A percentile compares a stretch with the other conserved stretches of the same genome.
Conservation (phyloP, 1,284 basidiomycete species). For the Afroboletus lepidellus region DNA sequence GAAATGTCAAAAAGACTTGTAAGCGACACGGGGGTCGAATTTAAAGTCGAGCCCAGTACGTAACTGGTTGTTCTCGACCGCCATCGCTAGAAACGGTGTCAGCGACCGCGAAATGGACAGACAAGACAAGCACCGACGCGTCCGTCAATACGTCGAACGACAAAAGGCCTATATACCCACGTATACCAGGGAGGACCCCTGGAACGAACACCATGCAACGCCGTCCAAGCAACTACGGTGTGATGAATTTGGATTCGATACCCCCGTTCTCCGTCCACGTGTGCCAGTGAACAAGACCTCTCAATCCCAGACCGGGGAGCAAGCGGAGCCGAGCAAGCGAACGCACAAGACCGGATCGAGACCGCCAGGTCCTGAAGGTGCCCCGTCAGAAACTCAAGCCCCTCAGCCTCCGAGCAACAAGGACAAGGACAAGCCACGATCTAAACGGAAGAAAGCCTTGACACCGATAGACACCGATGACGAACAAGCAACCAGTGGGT, state of each 20-base stretch:
- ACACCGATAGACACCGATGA: constrained; percentile 23
- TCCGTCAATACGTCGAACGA: constrained; percentile 48
- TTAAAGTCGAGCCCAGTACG: constrained; percentile 6
- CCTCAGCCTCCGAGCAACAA: constrained; percentile 18
- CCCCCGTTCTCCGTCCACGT: constrained; percentile 58
- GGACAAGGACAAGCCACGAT: constrained; percentile 1
- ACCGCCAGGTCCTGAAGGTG: neutral
- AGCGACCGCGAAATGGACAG: constrained; percentile 23
- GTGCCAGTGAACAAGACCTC: constrained; percentile 16
- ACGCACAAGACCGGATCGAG: constrained; percentile 1
- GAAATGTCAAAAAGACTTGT: neutral
- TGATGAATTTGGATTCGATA: constrained; percentile 46
- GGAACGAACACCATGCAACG: constrained; percentile 30
- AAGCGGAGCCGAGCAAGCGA: constrained; percentile 5
- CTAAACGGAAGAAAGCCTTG: constrained; percentile 17
- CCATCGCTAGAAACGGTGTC: neutral
- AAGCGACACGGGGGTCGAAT: neutral
- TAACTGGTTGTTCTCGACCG: constrained; percentile 8
- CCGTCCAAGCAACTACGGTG: constrained; percentile 10
- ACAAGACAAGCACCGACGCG: constrained; percentile 42
- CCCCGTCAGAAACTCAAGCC: constrained; percentile 14
- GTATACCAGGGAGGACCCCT: constrained; percentile 46
- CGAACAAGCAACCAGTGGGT: constrained; percentile 38
- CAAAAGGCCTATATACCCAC: constrained; percentile 46
- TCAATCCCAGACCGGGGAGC: constrained; percentile 1